These are phyloP conservation scores for Solioccasus polychromus DNA, from an alignment of 768 basidiomycete species.

Conservation along the genomic window DNA sequence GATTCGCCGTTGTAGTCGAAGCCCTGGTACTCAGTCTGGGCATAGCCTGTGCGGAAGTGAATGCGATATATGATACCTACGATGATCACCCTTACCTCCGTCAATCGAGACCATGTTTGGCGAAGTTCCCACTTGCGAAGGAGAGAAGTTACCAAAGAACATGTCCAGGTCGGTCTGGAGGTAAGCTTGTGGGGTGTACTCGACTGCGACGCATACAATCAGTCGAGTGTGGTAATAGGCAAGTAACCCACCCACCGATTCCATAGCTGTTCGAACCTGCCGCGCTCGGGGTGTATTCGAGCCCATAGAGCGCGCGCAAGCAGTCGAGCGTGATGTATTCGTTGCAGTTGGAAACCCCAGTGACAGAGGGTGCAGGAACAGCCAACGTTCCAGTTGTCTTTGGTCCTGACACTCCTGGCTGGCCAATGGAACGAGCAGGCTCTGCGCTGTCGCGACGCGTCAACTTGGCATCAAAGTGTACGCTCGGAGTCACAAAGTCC, in stretches of 20 bases:
- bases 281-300: conserved; percentile 15
- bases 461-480: conserved; percentile 31
- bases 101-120: conserved; percentile 32
- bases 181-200: conserved; percentile 33
- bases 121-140: conserved; percentile 17
- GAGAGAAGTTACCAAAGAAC: conserved; percentile 30
- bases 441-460: conserved; percentile 12
- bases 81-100: conserved; percentile 21
- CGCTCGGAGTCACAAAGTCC: conserved; percentile 33
- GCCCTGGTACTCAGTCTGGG: conserved; percentile 23
- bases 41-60: conserved; percentile 19
- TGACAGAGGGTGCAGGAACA: conserved; percentile 2
- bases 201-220: conserved; percentile 16
- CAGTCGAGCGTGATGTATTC: conserved; percentile 30
- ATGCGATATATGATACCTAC: neutral
- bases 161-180: conserved; percentile 28
- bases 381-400: conserved; percentile 18
- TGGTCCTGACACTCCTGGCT: conserved; percentile 16
- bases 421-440: conserved; percentile 14
- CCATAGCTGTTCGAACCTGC: conserved; percentile 25
- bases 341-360: conserved; percentile 26
- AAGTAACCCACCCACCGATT: conserved; percentile 19
- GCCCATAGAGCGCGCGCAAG: conserved; percentile 28
- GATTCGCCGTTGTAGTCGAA: conserved; percentile 31
- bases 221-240: neutral